Base-by-base conservation (phyloP, 2,329 filamentous ascomycete species). In the Corynespora cassiicola region DNA sequence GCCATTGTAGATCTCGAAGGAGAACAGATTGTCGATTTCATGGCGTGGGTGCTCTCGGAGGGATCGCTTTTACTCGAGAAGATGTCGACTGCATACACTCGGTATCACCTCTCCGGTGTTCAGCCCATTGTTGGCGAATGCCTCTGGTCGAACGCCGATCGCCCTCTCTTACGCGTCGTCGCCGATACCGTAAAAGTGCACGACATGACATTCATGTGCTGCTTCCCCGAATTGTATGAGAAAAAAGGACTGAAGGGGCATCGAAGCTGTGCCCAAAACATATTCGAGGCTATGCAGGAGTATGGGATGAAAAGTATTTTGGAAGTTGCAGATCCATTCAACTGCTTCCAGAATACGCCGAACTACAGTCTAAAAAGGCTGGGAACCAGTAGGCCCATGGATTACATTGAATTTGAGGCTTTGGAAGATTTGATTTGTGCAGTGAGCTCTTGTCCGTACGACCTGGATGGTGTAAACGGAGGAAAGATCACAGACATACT, bases 161-260 rank as follows among this genome's bases (percentile, higher is more conserved):
- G 62, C 18, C 57, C 62, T 0, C 58, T 72, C 21, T 52, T 72
- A 11, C 51, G 55, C n/a, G 45, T 71, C 20, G 56, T 57, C 6
- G 57, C 54, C 17, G 68, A 72, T 39, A 69, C 66, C 7, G 65
- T 69, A 26, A 65, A 68, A 33, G 61, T 66, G 18, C 68, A 71
- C 52, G 68, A 70, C 39, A 68, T 70, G 64, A 68, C 63, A 1
- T 68, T 65, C 58, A 70, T 71, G 66, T 62, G 62, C 8, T 72
- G 69, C 47, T 68, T 64, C 39, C 69, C 68, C 2, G 54, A 62
- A 20, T 53, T 71, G 35, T 71, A 71, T 39, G 46, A 47, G 18
- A 60, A 64, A 34, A 43, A 50, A 22, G 66, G 65, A 12, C 31
- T 64, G 11, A 32, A 50, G 10, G 54, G 52, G n/a, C 69, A 72